Evolutionary conservation across 768 basidiomycete species (phyloP), one percentile per base, ranked within the genome.

Genomic region (Lactarius akahatsu): DNA sequence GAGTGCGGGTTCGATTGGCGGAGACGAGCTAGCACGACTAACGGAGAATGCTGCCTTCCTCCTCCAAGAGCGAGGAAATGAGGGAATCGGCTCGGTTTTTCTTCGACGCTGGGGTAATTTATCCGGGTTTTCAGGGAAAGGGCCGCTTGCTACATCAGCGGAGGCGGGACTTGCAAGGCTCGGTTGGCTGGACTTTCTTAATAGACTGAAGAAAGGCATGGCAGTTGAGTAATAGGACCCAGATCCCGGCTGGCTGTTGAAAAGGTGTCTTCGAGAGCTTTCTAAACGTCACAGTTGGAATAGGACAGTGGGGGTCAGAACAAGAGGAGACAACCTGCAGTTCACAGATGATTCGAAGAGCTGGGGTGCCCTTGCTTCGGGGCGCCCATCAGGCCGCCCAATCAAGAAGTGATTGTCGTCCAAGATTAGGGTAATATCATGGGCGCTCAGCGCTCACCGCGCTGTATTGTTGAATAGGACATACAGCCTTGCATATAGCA

Each of bases 191-290:
- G 26, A 20, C 41, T 58, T 67, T 8, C 40, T 62, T 36, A 62
- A 63, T 15, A 36, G n/a, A 54, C 30, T 57, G 13, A 50, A 26
- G 50, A 59, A 36, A 28, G 50, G 20, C 61, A 67, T 67, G 20
- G 38, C 1, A 50, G 23, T 23, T 40, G 38, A 40, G 38, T 5
- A 34, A 34, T 34, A 38, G 36, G 36, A 38, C 36, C 38, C 13
- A 50, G 23, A 15, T 13, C 8, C 23, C 4, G 13, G 4, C 23
- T 20, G 11, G 45, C 10, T 11, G 15, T 50, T 26, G n/a, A 11
- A 15, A 50, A 50, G 4, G 47, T 10, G 23, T 52, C 50, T 52
- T 15, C 23, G 2, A 26, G 13, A 40, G 13, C 26, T n/a, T 20
- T 20, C 4, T 23, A n/a, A 50, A 26, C 0, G 26, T 15, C 5